Evolutionary conservation across 176 grass and related monocot species (phyloP), one percentile per base, ranked within the genome.

Genomic region (Carex kokanica): DNA sequence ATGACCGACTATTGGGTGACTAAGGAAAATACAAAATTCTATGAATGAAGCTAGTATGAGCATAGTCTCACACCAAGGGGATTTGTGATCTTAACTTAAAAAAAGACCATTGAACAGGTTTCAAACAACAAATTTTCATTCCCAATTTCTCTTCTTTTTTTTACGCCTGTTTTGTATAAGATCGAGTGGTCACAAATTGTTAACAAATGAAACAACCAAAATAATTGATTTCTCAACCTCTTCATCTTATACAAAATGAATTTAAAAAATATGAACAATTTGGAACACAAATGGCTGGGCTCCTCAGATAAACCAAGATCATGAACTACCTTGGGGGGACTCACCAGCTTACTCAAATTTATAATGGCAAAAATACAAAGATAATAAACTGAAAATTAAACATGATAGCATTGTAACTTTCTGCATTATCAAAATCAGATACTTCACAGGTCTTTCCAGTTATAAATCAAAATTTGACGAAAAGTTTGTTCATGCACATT

Each of bases 351-450:
- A 53, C 45, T 4, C 14, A 47, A 18, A 74, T 51, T 74, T 21
- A 15, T 56, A 32, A 54, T 56, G 14, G 23, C 2, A 16, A 29
- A 29, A 27, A 0, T 55, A 53, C 49, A 14, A 32, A 13, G 43
- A 53, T 74, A 74, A 78, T 78, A 78, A 78, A 52, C 47, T 12
- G 13, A 70, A 29, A 25, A 72, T 24, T 23, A 51, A 67, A 27
- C 45, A 74, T 31, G 13, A 54, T 54, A 7, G 12, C 21, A 53
- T 32, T 32, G 73, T 51, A 71, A 71, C 16, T 71, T 40, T 68
- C 67, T 71, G 36, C 38, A 71, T 36, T 36, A 45, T 21, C 38
- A 20, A 45, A 71, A 43, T 10, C 1, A 29, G 32, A 68, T n/a
- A n/a, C 2, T 8, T 24, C 24, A 45, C 64, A 21, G 41, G 40